phyloP scores from a whole-genome alignment of 495 filamentous ascomycete species.

The Clavariopsis aquatica region DNA sequence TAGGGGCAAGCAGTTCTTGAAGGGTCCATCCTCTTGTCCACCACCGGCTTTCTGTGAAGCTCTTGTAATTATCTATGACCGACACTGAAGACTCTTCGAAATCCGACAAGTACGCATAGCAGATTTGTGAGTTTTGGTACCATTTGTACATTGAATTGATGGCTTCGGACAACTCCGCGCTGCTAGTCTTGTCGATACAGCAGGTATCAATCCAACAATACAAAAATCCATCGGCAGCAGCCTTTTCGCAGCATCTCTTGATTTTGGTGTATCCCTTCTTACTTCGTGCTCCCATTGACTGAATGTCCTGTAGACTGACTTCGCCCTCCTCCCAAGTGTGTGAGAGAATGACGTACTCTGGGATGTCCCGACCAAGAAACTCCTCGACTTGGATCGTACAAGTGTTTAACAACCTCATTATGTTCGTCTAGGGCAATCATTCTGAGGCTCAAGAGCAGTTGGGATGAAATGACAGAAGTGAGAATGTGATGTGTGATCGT shows the following conservation, averaged over 20 bases:
- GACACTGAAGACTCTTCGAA: background rate
- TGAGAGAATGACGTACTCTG: constrained; percentile 23
- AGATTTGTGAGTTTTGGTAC: constrained; percentile 18
- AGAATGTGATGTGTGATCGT: background rate
- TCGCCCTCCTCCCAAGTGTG: constrained; percentile 27
- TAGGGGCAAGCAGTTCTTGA: constrained; percentile 25
- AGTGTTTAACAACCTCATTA: constrained; percentile 11
- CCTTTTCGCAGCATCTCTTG: constrained; percentile 2
- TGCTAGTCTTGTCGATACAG: constrained; percentile 38
- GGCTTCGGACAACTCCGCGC: constrained; percentile 24
- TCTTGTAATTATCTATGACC: constrained; percentile 8
- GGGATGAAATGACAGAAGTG: too few relatives aligned
- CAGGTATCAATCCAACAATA: constrained; percentile 33
- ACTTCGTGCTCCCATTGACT: background rate
- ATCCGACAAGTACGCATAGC: constrained; percentile 12
- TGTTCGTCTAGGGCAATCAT: background rate
- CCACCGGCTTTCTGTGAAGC: constrained; percentile 22
- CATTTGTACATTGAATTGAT: constrained; percentile 32
- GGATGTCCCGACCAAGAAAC: background rate
- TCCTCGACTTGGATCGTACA: constrained; percentile 7
- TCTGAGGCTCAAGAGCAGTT: too few relatives aligned
- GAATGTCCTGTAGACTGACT: constrained; percentile 26
- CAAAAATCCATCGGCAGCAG: background rate
- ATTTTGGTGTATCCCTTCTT: constrained; percentile 20
- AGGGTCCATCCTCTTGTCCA: constrained; percentile 27